phyloP scores from a whole-genome alignment of 2,329 filamentous ascomycete genomes.

The Stromatinia cepivora region DNA sequence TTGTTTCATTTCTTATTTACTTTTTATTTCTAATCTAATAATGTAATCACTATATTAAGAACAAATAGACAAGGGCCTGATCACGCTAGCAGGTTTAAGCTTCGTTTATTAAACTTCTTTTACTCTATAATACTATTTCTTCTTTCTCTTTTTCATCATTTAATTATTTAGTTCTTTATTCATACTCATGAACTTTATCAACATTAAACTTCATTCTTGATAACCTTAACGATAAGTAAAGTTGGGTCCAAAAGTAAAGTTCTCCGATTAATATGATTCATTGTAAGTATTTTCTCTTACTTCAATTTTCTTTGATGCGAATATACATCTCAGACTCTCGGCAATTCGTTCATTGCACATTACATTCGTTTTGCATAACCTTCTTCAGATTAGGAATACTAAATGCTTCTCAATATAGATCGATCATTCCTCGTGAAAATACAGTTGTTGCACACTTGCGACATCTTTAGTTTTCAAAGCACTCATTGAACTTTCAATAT shows the following conservation, averaged over 20 bases:
- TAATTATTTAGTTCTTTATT: neutral
- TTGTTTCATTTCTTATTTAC: neutral
- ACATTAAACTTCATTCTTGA: neutral
- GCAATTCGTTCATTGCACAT: neutral
- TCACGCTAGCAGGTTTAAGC: slow-evolving; percentile 15
- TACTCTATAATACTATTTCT: neutral
- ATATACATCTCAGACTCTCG: slow-evolving; percentile 1
- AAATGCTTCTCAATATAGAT: slow-evolving; percentile 6
- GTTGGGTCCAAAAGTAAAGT: neutral
- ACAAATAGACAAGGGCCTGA: neutral
- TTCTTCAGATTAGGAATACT: neutral
- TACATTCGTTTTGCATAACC: slow-evolving; percentile 9
- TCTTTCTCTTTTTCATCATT: neutral
- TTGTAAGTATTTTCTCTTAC: neutral
- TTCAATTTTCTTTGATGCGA: neutral
- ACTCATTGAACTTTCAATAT: neutral
- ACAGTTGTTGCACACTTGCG: neutral
- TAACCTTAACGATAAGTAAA: neutral
- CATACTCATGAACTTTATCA: neutral
- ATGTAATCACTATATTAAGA: neutral
- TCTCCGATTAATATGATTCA: neutral
- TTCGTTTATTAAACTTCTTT: slow-evolving; percentile 13
- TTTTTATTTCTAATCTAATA: neutral
- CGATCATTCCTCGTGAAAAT: neutral
- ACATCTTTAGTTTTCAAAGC: neutral